Evolutionary conservation across 345 rosid genomes (phyloP).

Genomic region (Euclidium syriacum): DNA sequence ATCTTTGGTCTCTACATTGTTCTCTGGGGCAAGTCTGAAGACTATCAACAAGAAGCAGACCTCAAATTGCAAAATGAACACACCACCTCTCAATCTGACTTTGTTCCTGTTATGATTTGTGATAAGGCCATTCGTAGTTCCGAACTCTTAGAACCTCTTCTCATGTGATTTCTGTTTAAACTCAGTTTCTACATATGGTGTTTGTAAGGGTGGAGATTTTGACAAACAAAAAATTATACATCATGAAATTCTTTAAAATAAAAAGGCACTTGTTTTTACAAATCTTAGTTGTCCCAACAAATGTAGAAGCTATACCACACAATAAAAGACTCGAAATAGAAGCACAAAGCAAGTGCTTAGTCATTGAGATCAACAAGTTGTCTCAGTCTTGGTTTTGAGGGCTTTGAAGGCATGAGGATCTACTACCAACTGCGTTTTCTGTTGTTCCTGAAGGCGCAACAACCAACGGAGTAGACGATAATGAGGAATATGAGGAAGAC

Average conservation of each 20-base stretch:
- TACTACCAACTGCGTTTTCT: constrained; percentile 42
- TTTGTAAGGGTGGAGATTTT: neutral
- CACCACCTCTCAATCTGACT: constrained; percentile 11
- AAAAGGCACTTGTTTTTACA: constrained; percentile 1
- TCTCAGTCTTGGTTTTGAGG: neutral
- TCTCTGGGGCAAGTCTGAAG: constrained; percentile 66
- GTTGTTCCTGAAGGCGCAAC: constrained; percentile 98
- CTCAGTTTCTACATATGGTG: neutral
- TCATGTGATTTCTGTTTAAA: constrained; percentile 8
- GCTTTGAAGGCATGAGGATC: neutral
- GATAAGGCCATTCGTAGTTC: constrained; percentile 25
- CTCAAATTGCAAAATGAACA: constrained; percentile 25
- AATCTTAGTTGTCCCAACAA: constrained; percentile 6
- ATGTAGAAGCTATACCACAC: neutral
- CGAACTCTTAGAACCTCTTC: constrained; percentile 26
- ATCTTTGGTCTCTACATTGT: constrained; percentile 45
- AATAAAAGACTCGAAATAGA: constrained; percentile 10
- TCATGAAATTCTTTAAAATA: neutral
- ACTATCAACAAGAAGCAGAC: constrained; percentile 29
- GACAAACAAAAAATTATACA: neutral
- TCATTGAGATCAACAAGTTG: constrained; percentile 1
- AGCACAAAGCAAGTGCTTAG: constrained; percentile 15
- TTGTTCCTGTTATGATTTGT: constrained; percentile 22
- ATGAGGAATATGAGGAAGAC: constrained; percentile 79
- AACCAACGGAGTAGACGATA: constrained; percentile 78